Evolutionary conservation across 441 rosid species (phyloP).

Genomic region (Brassica hybrid): DNA sequence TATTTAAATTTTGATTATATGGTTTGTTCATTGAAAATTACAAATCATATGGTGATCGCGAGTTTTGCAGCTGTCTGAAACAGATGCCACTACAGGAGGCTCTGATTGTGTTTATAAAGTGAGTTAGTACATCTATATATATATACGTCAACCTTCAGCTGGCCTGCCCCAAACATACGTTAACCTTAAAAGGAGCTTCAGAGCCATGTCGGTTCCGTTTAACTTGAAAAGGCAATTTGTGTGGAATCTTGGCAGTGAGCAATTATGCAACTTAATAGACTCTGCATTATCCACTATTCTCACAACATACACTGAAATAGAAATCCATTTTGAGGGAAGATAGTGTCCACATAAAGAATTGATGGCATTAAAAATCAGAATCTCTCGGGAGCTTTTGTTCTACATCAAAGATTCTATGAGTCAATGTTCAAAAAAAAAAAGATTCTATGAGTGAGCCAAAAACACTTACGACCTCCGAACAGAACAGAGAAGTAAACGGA

Average conservation of each 20-base stretch:
- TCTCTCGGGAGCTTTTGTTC: not conserved
- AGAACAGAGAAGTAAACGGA: slow-evolving; percentile 9
- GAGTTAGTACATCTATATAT: too few relatives aligned
- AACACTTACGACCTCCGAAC: not conserved
- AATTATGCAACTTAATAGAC: slow-evolving; percentile 91
- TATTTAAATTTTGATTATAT: too few relatives aligned
- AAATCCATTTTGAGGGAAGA: slow-evolving; percentile 4
- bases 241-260: slow-evolving; percentile 55
- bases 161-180: not conserved
- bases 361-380: not conserved
- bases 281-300: slow-evolving; percentile 78
- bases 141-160: too few relatives aligned
- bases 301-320: slow-evolving; percentile 72
- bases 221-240: not conserved
- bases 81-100: too few relatives aligned
- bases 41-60: too few relatives aligned
- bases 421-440: too few relatives aligned
- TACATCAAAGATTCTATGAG: not conserved
- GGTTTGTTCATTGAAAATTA: too few relatives aligned
- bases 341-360: slow-evolving; percentile 62
- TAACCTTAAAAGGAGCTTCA: slow-evolving; percentile 10
- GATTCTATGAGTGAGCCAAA: not conserved
- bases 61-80: too few relatives aligned
- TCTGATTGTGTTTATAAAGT: too few relatives aligned
- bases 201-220: not conserved